phyloP scores from a whole-genome alignment of 2,329 filamentous ascomycete species.

The Microsporum audouinii region DNA sequence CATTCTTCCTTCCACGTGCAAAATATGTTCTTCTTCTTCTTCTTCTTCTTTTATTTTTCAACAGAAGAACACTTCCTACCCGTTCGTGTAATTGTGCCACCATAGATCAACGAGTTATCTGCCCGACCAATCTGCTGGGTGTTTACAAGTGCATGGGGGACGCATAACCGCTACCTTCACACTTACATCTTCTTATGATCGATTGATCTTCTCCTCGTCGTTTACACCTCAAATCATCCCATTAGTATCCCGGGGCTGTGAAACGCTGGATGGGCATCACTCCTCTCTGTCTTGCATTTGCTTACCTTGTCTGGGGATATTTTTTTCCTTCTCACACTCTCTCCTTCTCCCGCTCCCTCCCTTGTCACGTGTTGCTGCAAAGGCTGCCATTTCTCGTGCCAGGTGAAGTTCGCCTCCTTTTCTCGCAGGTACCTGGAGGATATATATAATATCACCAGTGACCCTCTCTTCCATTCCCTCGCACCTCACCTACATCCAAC shows the following conservation, averaged over 20 bases:
- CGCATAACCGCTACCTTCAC: constrained; percentile 2
- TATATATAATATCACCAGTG: background rate
- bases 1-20: background rate
- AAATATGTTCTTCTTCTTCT: background rate
- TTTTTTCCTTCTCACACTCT: background rate
- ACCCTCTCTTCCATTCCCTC: background rate
- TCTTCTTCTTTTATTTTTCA: background rate
- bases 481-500: background rate
- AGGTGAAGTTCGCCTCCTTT: background rate
- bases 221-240: background rate
- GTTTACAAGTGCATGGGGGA: background rate
- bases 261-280: background rate
- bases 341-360: background rate
- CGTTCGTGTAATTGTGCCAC: background rate
- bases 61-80: background rate
- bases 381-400: background rate
- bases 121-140: constrained; percentile 1
- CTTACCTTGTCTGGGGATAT: background rate
- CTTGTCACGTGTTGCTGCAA: background rate
- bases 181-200: background rate
- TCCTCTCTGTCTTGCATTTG: background rate
- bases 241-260: background rate
- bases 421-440: background rate
- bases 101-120: constrained; percentile 1
- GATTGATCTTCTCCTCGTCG: background rate